A percentile compares a stretch with the other conserved stretches of the same genome.
Evolutionary conservation across 345 rosid species (phyloP).

Genomic region (Syzygium oleosum): DNA sequence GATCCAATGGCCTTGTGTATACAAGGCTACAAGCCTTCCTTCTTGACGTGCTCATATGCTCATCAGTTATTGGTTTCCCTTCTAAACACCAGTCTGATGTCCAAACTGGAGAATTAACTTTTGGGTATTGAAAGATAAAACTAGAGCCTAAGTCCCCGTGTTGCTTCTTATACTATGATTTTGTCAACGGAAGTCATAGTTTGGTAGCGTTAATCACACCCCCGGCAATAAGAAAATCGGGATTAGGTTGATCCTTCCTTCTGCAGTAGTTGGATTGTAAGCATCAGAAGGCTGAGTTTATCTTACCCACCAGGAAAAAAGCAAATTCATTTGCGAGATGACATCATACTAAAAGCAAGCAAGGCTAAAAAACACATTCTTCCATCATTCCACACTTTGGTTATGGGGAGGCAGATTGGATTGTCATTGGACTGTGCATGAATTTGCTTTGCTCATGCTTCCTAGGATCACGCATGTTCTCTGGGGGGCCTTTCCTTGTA

Average conservation of each 20-base stretch:
- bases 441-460: background rate
- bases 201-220: background rate
- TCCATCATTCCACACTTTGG: background rate
- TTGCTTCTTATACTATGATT: background rate
- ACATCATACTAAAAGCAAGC: background rate
- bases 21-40: background rate
- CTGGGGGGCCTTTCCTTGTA: background rate
- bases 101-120: background rate
- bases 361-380: background rate
- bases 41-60: background rate
- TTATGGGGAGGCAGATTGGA: background rate
- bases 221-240: background rate
- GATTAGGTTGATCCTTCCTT: background rate
- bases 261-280: background rate
- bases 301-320: slow-evolving; percentile 4
- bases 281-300: background rate
- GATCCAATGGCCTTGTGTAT: background rate
- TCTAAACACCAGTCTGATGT: background rate
- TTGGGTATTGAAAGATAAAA: background rate
- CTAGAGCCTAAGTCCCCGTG: background rate
- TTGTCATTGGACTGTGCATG: background rate
- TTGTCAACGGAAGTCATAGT: background rate
- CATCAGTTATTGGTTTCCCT: background rate
- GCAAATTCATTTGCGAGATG: background rate
- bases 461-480: background rate